These are phyloP conservation scores for Epichloe festucae DNA, from an alignment of 2,329 filamentous ascomycete genomes.

Conservation along the genomic window DNA sequence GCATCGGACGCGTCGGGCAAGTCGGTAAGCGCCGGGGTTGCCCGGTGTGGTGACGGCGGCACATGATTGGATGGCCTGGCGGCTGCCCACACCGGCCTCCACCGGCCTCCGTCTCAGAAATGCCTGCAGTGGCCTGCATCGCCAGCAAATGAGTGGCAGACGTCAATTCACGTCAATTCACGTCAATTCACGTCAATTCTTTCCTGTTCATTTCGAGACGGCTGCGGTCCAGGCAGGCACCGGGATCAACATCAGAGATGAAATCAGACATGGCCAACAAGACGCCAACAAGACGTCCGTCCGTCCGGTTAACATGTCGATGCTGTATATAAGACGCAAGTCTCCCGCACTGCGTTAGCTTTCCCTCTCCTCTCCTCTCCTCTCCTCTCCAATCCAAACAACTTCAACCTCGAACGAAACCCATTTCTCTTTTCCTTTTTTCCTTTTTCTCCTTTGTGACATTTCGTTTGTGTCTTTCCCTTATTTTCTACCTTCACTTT, in stretches of 20 bases:
- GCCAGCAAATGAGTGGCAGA: not conserved
- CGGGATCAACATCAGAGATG: no score
- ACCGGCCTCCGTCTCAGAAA: conserved; percentile 8
- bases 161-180: no score
- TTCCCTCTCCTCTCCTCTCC: not conserved
- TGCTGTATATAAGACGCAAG: conserved; percentile 1
- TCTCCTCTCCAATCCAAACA: not conserved
- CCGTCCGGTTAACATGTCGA: not conserved
- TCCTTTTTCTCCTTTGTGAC: conserved; percentile 4
- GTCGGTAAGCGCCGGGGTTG: conserved; percentile 4
- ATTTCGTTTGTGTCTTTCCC: conserved; percentile 12
- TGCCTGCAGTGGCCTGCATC: conserved; percentile 1
- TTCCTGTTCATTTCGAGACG: not conserved
- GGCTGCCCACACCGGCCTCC: conserved; percentile 9
- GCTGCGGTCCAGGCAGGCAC: not conserved
- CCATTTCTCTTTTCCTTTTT: conserved; percentile 3
- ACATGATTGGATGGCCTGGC: conserved; percentile 13
- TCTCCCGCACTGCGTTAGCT: not conserved
- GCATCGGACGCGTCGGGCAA: no score
- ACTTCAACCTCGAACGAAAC: conserved; percentile 5
- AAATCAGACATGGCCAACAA: not conserved
- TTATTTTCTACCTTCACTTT: conserved; percentile 10
- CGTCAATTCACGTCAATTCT: no score
- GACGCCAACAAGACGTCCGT: not conserved
- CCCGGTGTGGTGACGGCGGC: not conserved